Base-by-base conservation (phyloP, 164 flowering plant genomes). In the Stephania japonica region DNA sequence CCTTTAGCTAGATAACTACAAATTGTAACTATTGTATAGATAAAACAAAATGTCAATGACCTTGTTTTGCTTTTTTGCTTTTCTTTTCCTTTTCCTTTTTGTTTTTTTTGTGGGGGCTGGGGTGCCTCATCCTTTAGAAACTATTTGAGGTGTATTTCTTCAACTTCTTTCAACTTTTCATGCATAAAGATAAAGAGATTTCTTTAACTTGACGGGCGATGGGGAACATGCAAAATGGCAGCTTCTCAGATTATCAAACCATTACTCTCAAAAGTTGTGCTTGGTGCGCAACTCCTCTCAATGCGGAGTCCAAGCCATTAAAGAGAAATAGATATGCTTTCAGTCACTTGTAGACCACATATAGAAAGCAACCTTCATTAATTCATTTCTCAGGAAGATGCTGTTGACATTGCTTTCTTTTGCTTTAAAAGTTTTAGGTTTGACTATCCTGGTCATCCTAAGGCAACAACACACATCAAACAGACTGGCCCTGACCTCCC, bases 361-460 rank as follows among this genome's bases (percentile, higher is more conserved):
- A 56, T 16, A 13, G 6, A 56, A 56, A 56, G 62, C 62, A 56
- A 19, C 62, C 62, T 56, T 16, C 19, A 56, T 2, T 4, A 32
- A 32, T 32, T n/a, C n/a, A 32, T 2, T 32, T n/a, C n/a, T 18
- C 62, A 56, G 18, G n/a, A 14, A 5, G 62, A 56, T 56, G 62
- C 62, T 56, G 62, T 56, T 56, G 62, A 56, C 62, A 56, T 56
- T 56, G 62, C 62, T 56, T 56, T 56, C 62, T 56, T 56, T 56
- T 19, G 21, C 62, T 56, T 56, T n/a, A 3, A 56, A 56, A 56
- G 62, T 56, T 18, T 56, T 16, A 56, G 62, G 62, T 56, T 56
- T 56, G 62, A 56, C 62, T 56, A 56, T n/a, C 21, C 3, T 56
- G 62, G 16, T 56, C 21, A 16, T 56, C 62, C 62, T n/a, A 16